Evolutionary conservation across 768 basidiomycete genomes (phyloP), one percentile per base, ranked within the genome.

Genomic region (Dacryopinax primogenitus): DNA sequence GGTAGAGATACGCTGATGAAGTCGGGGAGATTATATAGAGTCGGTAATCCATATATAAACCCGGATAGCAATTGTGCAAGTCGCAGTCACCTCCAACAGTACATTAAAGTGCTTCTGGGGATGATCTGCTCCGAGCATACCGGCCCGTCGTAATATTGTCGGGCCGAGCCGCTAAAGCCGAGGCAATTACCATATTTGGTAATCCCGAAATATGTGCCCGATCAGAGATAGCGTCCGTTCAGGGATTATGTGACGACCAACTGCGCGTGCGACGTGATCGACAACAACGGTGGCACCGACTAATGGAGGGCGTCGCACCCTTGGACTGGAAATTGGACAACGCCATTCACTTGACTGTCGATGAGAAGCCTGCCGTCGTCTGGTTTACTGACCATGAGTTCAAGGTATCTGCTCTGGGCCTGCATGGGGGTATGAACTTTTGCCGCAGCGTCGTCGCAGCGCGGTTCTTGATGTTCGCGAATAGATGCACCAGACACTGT

Each of bases 311-410:
- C 51, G 32, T 30, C 51, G 51, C 26, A 3, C 26, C 15, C 51
- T 3, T 30, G 15, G 51, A 58, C 51, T 58, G 51, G 51, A 30
- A 58, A 23, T 30, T 58, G 4, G 23, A 26, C 13, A 58, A 58
- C 51, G 26, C 51, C 26, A 30, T 64, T 18, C 34, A 64, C 2
- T 30, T 64, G 26, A 32, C 58, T 18, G 44, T 64, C 2, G 66
- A 67, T 33, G 66, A 58, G 1, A 64, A 64, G 35, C 32, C 44
- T 12, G 66, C 66, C 33, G 63, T 67, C 26, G 18, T 64, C 1
- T 35, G 64, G 47, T 64, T 64, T 33, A 41, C 66, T 11, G 15
- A 37, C 2, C 33, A 67, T 2, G 34, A 33, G n/a, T 51, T 67
- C 30, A 58, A 64, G 30, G 66, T 67, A 30, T 44, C 28, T 18